These are phyloP conservation scores for Erysimum cheiri DNA, from an alignment of 441 rosid species.

Conservation along the genomic window DNA sequence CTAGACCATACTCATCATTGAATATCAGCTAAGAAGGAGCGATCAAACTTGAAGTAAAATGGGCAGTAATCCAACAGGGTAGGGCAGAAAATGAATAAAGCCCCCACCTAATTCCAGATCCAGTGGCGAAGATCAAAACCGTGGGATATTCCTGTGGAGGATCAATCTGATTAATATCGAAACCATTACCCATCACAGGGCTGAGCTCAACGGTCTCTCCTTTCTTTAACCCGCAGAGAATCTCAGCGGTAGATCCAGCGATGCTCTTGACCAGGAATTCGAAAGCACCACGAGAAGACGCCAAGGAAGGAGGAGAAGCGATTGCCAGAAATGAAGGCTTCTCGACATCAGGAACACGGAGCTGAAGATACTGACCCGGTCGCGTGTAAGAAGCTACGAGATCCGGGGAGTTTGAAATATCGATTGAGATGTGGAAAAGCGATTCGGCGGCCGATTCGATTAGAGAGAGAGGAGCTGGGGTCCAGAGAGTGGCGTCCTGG, in stretches of 20 bases:
- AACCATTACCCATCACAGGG: slow-evolving; percentile 81
- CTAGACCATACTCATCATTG: slow-evolving; percentile 15
- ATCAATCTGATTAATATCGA: slow-evolving; percentile 63
- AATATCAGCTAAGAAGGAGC: slow-evolving; percentile 9
- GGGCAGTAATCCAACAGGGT: slow-evolving; percentile 21
- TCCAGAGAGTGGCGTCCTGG: slow-evolving; percentile 82
- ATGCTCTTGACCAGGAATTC: slow-evolving; percentile 87
- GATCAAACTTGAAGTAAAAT: slow-evolving; percentile 6
- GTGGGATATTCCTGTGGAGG: slow-evolving; percentile 74
- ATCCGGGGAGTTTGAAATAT: slow-evolving; percentile 77
- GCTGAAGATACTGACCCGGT: slow-evolving; percentile 94
- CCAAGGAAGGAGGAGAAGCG: slow-evolving; percentile 80
- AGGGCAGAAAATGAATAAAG: neutral
- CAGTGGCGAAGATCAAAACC: slow-evolving; percentile 91
- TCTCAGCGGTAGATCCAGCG: slow-evolving; percentile 88
- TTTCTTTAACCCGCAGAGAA: slow-evolving; percentile 73
- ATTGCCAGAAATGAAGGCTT: slow-evolving; percentile 89
- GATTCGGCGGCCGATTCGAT: slow-evolving; percentile 79
- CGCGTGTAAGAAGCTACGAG: slow-evolving; percentile 65
- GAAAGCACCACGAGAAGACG: slow-evolving; percentile 66
- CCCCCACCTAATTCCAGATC: slow-evolving; percentile 89
- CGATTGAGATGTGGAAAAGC: slow-evolving; percentile 79
- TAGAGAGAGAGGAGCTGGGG: slow-evolving; percentile 65
- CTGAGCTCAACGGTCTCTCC: slow-evolving; percentile 91
- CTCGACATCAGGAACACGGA: slow-evolving; percentile 69